phyloP scores from a whole-genome alignment of 75 land plant genomes.

The Pinus albicaulis region DNA sequence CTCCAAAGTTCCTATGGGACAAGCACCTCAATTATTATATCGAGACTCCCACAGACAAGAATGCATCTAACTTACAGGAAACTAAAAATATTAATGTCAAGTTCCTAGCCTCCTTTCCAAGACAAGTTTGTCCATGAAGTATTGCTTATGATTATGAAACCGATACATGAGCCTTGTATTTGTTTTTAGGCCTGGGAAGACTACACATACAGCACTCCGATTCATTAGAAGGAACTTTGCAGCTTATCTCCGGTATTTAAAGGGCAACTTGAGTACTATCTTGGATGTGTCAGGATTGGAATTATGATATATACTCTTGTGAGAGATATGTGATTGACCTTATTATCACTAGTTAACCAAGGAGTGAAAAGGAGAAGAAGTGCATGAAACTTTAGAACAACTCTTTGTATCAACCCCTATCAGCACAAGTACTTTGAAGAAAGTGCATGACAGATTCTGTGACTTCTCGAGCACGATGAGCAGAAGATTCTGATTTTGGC shows the following conservation, averaged over 20 bases:
- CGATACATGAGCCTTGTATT: conserved; percentile 67
- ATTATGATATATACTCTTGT: too few relatives aligned
- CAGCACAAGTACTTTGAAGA: too few relatives aligned
- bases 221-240: conserved; percentile 67
- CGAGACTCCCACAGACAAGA: conserved; percentile 58
- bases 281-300: background rate
- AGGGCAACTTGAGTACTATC: conserved; percentile 61
- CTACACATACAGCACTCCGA: conserved; percentile 65
- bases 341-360: too few relatives aligned
- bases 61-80: conserved; percentile 57
- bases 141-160: conserved; percentile 76
- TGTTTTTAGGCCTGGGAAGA: conserved; percentile 83
- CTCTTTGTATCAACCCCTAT: too few relatives aligned
- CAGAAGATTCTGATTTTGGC: too few relatives aligned
- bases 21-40: conserved; percentile 50
- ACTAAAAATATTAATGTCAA: conserved; percentile 36
- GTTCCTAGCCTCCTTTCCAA: too few relatives aligned
- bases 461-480: too few relatives aligned
- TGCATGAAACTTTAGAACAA: too few relatives aligned
- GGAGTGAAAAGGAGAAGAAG: too few relatives aligned
- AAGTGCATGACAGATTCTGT: too few relatives aligned
- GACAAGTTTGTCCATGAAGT: conserved; percentile 85
- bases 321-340: too few relatives aligned
- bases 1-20: conserved; percentile 63
- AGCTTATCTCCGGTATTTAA: conserved; percentile 71